Evolutionary conservation across 73 alveolate genomes (phyloP).

Genomic region (Paramecium biaurelia): DNA sequence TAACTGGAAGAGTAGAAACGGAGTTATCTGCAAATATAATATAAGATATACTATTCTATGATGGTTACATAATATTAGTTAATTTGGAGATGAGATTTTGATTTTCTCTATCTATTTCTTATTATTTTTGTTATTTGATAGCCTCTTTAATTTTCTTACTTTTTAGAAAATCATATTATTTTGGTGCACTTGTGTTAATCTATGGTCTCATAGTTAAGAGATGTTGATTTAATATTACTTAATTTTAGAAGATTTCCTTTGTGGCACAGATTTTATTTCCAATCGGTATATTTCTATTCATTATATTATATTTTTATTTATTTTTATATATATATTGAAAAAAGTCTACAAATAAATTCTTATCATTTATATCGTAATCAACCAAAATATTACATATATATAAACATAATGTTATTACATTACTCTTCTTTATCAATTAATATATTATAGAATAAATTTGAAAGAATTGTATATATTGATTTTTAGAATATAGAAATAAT

Average conservation of each 20-base stretch:
- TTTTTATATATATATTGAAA: not conserved
- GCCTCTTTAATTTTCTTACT: constrained; percentile 38
- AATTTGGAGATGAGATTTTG: not conserved
- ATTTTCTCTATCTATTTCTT: constrained; percentile 46
- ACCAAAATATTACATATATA: too few species aligned
- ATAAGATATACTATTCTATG: not conserved
- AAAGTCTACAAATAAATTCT: not conserved
- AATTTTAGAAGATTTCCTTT: not conserved
- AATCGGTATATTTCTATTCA: constrained; percentile 19
- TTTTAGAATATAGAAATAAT: not conserved
- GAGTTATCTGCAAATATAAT: not conserved
- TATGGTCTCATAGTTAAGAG: constrained; percentile 15
- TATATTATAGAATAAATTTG: too few species aligned
- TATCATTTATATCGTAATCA: not conserved
- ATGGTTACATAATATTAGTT: not conserved
- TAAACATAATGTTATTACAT: too few species aligned
- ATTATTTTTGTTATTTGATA: not conserved
- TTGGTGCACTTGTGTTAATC: constrained; percentile 23
- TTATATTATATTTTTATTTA: not conserved
- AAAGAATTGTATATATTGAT: not conserved
- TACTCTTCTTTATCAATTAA: too few species aligned
- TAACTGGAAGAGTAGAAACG: not conserved
- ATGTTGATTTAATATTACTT: not conserved
- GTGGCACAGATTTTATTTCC: constrained; percentile 38
- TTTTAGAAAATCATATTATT: constrained; percentile 39